Conservation (phyloP, 2,329 filamentous ascomycete genomes). For the Aspergillus ochraceoroseus region DNA sequence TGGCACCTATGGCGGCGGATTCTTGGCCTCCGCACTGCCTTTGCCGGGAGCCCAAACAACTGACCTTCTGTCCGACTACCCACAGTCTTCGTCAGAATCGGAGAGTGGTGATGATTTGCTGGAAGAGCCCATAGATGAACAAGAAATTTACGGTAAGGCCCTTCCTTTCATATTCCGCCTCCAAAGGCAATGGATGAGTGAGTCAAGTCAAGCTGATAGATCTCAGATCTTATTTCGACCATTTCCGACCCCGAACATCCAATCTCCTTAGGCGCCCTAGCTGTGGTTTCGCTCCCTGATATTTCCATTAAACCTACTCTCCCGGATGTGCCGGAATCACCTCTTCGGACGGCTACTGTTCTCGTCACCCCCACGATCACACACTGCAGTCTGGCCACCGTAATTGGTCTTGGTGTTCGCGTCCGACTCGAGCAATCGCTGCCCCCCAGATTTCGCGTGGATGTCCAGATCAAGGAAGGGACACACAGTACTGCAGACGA, state of each 20-base stretch:
- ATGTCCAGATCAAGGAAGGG: conserved; percentile 90
- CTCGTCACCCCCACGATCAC: conserved; percentile 94
- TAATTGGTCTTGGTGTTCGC: conserved; percentile 88
- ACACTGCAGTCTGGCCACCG: conserved; percentile 91
- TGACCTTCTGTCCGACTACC: conserved; percentile 44
- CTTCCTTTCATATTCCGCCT: not conserved
- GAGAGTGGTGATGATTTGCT: conserved; percentile 55
- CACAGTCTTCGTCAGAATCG: conserved; percentile 34
- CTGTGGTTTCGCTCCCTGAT: conserved; percentile 93
- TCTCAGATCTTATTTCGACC: conserved; percentile 78
- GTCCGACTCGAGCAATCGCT: conserved; percentile 86
- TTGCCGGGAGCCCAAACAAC: conserved; percentile 44
- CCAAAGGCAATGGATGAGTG: no score
- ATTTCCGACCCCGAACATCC: conserved; percentile 97
- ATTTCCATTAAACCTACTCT: conserved; percentile 71
- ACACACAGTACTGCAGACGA: conserved; percentile 94
- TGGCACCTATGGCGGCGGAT: conserved; percentile 32
- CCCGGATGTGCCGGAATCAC: conserved; percentile 51
- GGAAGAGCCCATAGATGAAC: conserved; percentile 85
- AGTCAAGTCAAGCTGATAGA: not conserved
- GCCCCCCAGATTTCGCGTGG: conserved; percentile 84
- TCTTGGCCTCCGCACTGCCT: conserved; percentile 53
- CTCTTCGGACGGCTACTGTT: conserved; percentile 72
- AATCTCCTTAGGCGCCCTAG: conserved; percentile 83
- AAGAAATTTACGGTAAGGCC: conserved; percentile 81